phyloP scores from a whole-genome alignment of 108 stramenopile genomes.

The Fragilaria crotonensis region DNA sequence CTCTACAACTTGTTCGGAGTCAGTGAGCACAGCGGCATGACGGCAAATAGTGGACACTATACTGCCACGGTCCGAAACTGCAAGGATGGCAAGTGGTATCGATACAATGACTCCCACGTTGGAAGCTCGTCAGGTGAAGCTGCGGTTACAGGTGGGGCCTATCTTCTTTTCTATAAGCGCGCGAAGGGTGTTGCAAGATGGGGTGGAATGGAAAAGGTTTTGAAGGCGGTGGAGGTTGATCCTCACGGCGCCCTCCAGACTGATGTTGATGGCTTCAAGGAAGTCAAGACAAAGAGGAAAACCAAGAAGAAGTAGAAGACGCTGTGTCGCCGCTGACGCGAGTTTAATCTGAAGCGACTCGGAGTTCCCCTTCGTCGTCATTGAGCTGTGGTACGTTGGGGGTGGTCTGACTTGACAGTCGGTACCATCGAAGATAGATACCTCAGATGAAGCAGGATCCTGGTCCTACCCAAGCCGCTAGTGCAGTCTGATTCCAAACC shows the following conservation, averaged over 20 bases:
- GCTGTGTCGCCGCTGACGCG: too few species aligned
- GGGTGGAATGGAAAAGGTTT: constrained; percentile 72
- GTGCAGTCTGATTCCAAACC: too few species aligned
- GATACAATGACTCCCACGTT: constrained; percentile 75
- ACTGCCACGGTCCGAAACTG: constrained; percentile 81
- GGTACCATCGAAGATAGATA: too few species aligned
- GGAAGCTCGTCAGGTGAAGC: constrained; percentile 67
- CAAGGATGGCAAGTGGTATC: constrained; percentile 70
- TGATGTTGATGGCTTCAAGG: constrained; percentile 43
- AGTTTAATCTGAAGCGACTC: too few species aligned
- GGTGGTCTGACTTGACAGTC: too few species aligned
- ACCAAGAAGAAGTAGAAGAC: too few species aligned
- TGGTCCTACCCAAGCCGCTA: too few species aligned
- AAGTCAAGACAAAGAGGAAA: constrained; percentile 25
- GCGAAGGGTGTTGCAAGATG: constrained; percentile 50
- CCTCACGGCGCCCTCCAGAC: constrained; percentile 28
- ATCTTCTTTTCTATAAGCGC: constrained; percentile 74
- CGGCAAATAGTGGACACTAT: constrained; percentile 80
- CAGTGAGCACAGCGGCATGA: constrained; percentile 68
- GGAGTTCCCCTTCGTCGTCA: too few species aligned
- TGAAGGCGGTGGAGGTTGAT: constrained; percentile 32
- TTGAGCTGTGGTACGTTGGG: too few species aligned
- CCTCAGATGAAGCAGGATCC: too few species aligned
- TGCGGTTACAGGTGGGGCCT: constrained; percentile 71
- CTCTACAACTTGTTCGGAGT: constrained; percentile 78